Percentiles rank a stretch among this genome's conserved stretches.
These are phyloP conservation scores for Murraya paniculata DNA, from an alignment of 345 rosid genomes.

Conservation along the genomic window DNA sequence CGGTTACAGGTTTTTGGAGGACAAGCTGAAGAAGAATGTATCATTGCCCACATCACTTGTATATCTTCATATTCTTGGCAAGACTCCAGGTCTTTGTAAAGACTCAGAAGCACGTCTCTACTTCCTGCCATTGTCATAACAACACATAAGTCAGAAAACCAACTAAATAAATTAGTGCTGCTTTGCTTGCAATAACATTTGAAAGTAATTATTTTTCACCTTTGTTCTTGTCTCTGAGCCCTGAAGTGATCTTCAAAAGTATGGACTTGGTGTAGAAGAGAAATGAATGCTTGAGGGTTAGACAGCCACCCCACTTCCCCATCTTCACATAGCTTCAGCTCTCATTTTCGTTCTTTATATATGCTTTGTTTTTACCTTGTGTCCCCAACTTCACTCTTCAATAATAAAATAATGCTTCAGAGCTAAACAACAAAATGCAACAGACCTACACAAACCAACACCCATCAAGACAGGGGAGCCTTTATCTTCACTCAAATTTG, in stretches of 20 bases:
- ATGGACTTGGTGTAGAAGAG: conserved; percentile 30
- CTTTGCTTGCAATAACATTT: background rate
- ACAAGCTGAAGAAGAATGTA: conserved; percentile 54
- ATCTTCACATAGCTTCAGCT: conserved; percentile 22
- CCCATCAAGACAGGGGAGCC: conserved; percentile 22
- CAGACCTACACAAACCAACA: conserved; percentile 39
- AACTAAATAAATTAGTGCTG: background rate
- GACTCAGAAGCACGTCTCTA: conserved; percentile 32
- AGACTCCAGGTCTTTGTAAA: conserved; percentile 61
- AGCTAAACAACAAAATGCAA: conserved; percentile 27
- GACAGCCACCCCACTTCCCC: conserved; percentile 38
- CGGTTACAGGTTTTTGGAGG: conserved; percentile 8
- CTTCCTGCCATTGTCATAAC: conserved; percentile 28
- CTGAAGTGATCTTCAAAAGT: conserved; percentile 37
- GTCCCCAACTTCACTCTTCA: background rate
- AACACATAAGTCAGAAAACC: background rate
- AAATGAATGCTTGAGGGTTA: conserved; percentile 32
- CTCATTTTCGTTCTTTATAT: conserved; percentile 9
- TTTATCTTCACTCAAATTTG: background rate
- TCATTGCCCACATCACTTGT: conserved; percentile 63
- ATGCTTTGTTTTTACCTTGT: background rate
- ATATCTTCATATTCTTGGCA: conserved; percentile 55
- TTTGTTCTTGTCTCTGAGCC: conserved; percentile 33
- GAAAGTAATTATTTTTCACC: conserved; percentile 27
- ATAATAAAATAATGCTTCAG: conserved; percentile 21